Evolutionary conservation across 2,329 filamentous ascomycete genomes (phyloP).

Genomic region (Tolypocladium sp.): DNA sequence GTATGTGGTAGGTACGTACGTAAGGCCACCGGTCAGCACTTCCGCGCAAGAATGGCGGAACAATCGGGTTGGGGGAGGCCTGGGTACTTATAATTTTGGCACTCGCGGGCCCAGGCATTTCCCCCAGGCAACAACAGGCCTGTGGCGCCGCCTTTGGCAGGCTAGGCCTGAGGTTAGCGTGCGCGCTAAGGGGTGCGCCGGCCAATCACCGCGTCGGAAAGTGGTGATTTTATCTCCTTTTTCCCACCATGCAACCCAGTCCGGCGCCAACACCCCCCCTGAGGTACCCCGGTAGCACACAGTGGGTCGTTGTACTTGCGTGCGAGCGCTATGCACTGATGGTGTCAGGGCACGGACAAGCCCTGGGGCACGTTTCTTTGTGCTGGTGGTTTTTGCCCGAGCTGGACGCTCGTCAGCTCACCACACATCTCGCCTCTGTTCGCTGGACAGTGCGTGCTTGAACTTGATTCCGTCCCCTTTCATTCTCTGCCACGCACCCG

Average conservation of each 20-base stretch:
- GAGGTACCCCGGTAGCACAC: conserved; percentile 27
- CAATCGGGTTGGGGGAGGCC: conserved; percentile 42
- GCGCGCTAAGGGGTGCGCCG: conserved; percentile 18
- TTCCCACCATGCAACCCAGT: conserved; percentile 21
- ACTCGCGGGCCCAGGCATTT: conserved; percentile 24
- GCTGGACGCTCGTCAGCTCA: neutral
- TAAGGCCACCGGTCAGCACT: conserved; percentile 47
- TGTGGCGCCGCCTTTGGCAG: conserved; percentile 33
- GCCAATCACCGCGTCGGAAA: conserved; percentile 27
- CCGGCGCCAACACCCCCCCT: conserved; percentile 23
- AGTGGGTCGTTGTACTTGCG: conserved; percentile 10
- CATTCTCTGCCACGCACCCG: neutral
- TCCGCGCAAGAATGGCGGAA: conserved; percentile 43
- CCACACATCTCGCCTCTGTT: neutral
- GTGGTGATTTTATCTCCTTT: conserved; percentile 30
- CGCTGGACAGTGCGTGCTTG: neutral
- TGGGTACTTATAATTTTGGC: conserved; percentile 48
- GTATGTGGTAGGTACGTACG: conserved; percentile 40
- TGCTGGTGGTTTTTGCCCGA: neutral
- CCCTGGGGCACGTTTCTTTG: conserved; percentile 5
- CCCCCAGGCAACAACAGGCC: conserved; percentile 33
- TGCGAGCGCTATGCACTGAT: conserved; percentile 1
- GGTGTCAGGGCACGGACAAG: conserved; percentile 4
- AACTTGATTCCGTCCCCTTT: neutral
- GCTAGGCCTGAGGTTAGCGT: conserved; percentile 27